These are phyloP conservation scores for Trebouxiophyceae sp. DNA, from an alignment of 163 green algal genomes.

Conservation along the genomic window DNA sequence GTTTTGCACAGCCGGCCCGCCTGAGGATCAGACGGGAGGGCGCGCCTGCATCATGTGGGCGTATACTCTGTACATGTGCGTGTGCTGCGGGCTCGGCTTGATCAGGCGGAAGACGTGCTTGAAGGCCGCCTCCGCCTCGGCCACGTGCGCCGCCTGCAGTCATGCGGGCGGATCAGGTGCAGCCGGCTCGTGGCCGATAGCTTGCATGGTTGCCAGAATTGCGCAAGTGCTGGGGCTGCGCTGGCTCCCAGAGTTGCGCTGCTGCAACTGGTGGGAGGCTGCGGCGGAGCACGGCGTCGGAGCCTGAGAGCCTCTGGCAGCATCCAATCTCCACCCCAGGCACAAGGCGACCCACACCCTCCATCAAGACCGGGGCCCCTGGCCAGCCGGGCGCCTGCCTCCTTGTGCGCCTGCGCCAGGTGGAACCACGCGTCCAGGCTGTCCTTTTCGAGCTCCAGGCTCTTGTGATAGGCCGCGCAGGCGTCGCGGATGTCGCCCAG, in stretches of 20 bases:
- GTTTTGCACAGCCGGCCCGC: too few species aligned
- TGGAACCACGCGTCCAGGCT: constrained; percentile 70
- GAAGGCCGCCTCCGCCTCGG: constrained; percentile 54
- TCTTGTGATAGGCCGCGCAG: constrained; percentile 55
- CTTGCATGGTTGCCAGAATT: too few species aligned
- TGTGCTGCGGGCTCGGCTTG: background rate
- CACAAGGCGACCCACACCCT: too few species aligned
- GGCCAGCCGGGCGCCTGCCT: constrained; percentile 25
- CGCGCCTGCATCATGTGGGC: constrained; percentile 28
- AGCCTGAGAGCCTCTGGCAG: too few species aligned
- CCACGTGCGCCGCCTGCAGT: constrained; percentile 26
- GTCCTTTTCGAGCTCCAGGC: constrained; percentile 44
- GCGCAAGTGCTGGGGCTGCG: too few species aligned
- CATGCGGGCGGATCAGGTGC: too few species aligned
- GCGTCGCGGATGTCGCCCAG: constrained; percentile 69
- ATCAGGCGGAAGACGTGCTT: background rate
- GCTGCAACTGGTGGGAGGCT: too few species aligned
- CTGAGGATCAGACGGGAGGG: too few species aligned
- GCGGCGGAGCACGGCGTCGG: too few species aligned
- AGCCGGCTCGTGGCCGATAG: too few species aligned
- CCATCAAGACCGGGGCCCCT: background rate
- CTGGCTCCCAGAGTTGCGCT: too few species aligned
- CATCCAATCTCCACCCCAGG: too few species aligned
- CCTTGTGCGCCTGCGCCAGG: constrained; percentile 73
- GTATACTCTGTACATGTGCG: constrained; percentile 12